Evolutionary conservation across 179 eudicot species (phyloP).

Genomic region (Sideroxylon spinosum): DNA sequence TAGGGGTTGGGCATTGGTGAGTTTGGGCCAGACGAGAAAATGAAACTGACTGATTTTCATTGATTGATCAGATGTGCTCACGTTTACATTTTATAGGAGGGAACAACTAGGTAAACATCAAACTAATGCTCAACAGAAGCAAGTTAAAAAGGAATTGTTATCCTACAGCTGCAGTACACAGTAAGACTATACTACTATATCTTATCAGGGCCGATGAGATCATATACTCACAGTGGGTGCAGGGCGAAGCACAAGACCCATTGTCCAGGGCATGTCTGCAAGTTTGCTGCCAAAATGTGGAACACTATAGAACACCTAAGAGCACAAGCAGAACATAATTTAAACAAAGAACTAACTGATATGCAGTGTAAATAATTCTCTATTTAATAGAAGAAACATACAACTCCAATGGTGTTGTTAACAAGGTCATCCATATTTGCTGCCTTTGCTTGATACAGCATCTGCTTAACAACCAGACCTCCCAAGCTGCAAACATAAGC

Average conservation of each 20-base stretch:
- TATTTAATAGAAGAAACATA: constrained; percentile 35
- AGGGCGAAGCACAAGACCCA: constrained; percentile 99
- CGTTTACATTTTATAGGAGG: too few species aligned
- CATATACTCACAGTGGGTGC: constrained; percentile 76
- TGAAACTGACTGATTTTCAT: too few species aligned
- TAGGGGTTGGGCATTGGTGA: too few species aligned
- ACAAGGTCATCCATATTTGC: constrained; percentile 62
- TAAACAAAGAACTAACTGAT: not conserved
- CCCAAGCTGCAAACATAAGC: constrained; percentile 72
- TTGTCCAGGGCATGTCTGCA: constrained; percentile 99
- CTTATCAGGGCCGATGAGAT: too few species aligned
- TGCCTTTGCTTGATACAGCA: constrained; percentile 79
- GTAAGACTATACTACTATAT: too few species aligned
- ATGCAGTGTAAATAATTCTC: not conserved
- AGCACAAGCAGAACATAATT: constrained; percentile 17
- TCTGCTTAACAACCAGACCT: constrained; percentile 98
- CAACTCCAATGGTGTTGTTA: constrained; percentile 78
- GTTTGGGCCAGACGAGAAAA: too few species aligned
- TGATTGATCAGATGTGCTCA: too few species aligned
- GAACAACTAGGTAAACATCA: too few species aligned
- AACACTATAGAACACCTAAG: constrained; percentile 92
- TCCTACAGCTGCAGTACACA: too few species aligned
- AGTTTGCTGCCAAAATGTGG: constrained; percentile 99
- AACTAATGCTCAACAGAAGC: too few species aligned
- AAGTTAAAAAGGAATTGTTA: too few species aligned